Evolutionary conservation across 2,329 filamentous ascomycete genomes (phyloP).

Genomic region (Stylonectria norvegica): DNA sequence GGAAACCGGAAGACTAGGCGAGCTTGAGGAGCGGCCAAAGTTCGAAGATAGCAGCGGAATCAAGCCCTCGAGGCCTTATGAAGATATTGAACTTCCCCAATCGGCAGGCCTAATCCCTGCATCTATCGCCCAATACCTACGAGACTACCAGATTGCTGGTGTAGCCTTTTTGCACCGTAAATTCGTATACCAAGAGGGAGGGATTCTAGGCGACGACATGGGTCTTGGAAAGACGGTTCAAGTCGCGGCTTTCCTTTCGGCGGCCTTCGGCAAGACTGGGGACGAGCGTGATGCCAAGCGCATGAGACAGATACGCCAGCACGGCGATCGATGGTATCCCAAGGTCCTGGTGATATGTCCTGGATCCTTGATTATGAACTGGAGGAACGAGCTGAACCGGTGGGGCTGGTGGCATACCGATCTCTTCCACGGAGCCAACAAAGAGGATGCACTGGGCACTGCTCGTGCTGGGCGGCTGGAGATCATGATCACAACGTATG

Average conservation of each 20-base stretch:
- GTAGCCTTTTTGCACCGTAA: conserved; percentile 80
- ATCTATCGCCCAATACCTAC: conserved; percentile 83
- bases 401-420: conserved; percentile 98
- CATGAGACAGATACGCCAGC: conserved; percentile 78
- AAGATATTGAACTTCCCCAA: conserved; percentile 70
- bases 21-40: conserved; percentile 64
- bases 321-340: conserved; percentile 65
- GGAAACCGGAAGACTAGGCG: conserved; percentile 31
- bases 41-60: conserved; percentile 55
- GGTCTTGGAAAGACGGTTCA: conserved; percentile 96
- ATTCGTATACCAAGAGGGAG: conserved; percentile 88
- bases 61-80: conserved; percentile 65
- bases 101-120: conserved; percentile 83
- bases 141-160: conserved; percentile 87
- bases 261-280: conserved; percentile 89
- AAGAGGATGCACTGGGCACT: conserved; percentile 68
- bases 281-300: conserved; percentile 81
- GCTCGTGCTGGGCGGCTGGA: conserved; percentile 76
- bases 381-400: conserved; percentile 77
- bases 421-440: conserved; percentile 66
- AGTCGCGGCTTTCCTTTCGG: conserved; percentile 86
- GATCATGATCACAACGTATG: conserved; percentile 91
- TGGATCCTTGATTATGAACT: conserved; percentile 83
- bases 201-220: conserved; percentile 95
- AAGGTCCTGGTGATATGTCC: conserved; percentile 83